Conservation (phyloP, 192 early-diverging fungal genomes). For the Mortierella antarctica region DNA sequence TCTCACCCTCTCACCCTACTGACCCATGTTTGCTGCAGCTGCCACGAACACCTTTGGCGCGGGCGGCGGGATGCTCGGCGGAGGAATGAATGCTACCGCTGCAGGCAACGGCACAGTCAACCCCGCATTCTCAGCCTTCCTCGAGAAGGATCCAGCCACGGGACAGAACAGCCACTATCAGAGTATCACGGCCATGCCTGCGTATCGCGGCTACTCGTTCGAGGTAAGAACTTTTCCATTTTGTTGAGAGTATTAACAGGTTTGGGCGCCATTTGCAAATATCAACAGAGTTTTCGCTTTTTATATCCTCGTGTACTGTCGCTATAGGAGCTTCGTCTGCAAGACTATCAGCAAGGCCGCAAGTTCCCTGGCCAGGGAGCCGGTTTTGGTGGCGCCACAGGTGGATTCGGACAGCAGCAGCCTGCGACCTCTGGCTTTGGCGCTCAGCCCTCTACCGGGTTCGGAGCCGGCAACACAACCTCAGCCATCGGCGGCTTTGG, state of each 20-base stretch:
- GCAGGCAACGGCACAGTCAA: slow-evolving; percentile 63
- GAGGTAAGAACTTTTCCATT: slow-evolving; percentile 63
- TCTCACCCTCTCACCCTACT: neutral
- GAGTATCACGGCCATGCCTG: slow-evolving; percentile 85
- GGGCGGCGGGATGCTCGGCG: slow-evolving; percentile 34
- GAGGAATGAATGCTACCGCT: slow-evolving; percentile 15
- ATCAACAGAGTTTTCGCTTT: neutral
- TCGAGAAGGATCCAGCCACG: slow-evolving; percentile 60
- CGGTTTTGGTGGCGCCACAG: slow-evolving; percentile 42
- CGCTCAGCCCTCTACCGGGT: slow-evolving; percentile 27
- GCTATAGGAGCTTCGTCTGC: slow-evolving; percentile 79
- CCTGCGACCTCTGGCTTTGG: slow-evolving; percentile 28
- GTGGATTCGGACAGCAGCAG: slow-evolving; percentile 53
- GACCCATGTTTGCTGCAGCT: neutral
- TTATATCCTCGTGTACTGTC: neutral
- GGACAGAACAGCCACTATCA: slow-evolving; percentile 72
- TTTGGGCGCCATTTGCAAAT: neutral
- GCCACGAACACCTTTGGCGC: slow-evolving; percentile 30
- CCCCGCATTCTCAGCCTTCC: slow-evolving; percentile 62
- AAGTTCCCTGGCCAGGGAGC: slow-evolving; percentile 60
- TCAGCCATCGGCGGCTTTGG: slow-evolving; percentile 37
- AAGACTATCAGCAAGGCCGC: slow-evolving; percentile 89
- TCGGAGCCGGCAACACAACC: slow-evolving; percentile 31
- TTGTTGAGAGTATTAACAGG: neutral
- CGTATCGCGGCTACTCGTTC: slow-evolving; percentile 84